These are phyloP conservation scores for Theileria parva DNA, from an alignment of 169 alveolate genomes.

Conservation along the genomic window DNA sequence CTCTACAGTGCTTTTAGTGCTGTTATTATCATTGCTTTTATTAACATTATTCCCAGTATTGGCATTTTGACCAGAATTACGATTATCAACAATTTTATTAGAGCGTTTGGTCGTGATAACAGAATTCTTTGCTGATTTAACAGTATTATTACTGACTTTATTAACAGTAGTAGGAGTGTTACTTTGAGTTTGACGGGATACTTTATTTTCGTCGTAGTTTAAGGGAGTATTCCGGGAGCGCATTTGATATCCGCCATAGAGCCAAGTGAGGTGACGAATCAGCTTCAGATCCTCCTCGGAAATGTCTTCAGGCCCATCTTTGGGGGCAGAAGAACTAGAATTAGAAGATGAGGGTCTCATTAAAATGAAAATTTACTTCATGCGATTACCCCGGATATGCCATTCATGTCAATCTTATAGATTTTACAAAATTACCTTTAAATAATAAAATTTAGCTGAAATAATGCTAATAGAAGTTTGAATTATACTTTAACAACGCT, in stretches of 20 bases:
- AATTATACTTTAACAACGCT: too few relatives aligned
- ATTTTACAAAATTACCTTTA: neutral
- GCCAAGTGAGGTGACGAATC: constrained; percentile 61
- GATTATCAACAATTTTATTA: neutral
- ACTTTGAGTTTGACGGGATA: neutral
- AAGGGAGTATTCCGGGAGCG: constrained; percentile 8
- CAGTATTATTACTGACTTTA: neutral
- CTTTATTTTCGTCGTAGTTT: neutral
- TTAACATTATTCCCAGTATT: neutral
- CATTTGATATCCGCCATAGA: constrained; percentile 54
- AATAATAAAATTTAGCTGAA: neutral
- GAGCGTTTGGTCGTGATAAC: neutral
- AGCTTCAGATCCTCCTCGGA: constrained; percentile 57
- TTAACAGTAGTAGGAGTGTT: neutral
- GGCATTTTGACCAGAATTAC: neutral
- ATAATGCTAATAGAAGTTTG: neutral
- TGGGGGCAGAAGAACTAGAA: neutral
- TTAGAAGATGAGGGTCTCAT: neutral
- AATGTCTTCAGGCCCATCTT: constrained; percentile 27
- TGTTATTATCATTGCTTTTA: neutral
- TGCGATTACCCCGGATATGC: neutral
- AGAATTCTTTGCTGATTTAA: neutral
- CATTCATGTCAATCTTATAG: neutral
- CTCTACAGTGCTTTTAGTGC: neutral
- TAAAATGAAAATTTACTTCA: neutral